These are phyloP conservation scores for Fraxinus pennsylvanica DNA, from an alignment of 257 asterid species.

Conservation along the genomic window DNA sequence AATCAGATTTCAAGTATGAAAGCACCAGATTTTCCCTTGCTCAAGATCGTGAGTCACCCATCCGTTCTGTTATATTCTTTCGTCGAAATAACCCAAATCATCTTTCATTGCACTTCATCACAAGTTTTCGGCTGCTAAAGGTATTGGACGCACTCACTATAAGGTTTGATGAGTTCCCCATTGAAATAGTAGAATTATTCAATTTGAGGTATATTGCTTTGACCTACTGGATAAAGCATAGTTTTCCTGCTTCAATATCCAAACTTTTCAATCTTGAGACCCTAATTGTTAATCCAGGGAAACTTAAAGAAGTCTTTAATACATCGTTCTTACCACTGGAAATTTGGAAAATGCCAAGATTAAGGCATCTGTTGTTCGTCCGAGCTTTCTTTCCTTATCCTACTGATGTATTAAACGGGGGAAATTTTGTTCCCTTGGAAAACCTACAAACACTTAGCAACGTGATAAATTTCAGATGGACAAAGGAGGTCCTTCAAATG, in stretches of 20 bases:
- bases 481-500: slow-evolving; percentile 3
- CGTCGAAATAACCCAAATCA: background rate
- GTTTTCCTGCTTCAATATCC: too few relatives aligned
- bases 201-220: slow-evolving; percentile 29
- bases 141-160: slow-evolving; percentile 27
- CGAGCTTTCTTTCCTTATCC: slow-evolving; percentile 1
- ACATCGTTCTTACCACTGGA: slow-evolving; percentile 2
- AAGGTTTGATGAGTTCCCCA: slow-evolving; percentile 18
- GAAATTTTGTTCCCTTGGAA: background rate
- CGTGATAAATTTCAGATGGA: slow-evolving; percentile 5
- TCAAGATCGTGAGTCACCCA: too few relatives aligned
- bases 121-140: slow-evolving; percentile 5
- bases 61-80: background rate
- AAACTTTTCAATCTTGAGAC: too few relatives aligned
- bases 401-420: background rate
- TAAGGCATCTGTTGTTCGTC: slow-evolving; percentile 30
- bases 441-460: slow-evolving; percentile 17
- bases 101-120: background rate
- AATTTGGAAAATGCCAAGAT: slow-evolving; percentile 24
- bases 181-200: background rate
- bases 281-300: background rate
- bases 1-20: too few relatives aligned
- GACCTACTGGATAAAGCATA: too few relatives aligned
- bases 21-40: too few relatives aligned
- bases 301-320: background rate